Percentiles rank a stretch among this genome's conserved stretches.
Conservation (phyloP, 768 basidiomycete genomes). For the Chlorophyllum brunneum region DNA sequence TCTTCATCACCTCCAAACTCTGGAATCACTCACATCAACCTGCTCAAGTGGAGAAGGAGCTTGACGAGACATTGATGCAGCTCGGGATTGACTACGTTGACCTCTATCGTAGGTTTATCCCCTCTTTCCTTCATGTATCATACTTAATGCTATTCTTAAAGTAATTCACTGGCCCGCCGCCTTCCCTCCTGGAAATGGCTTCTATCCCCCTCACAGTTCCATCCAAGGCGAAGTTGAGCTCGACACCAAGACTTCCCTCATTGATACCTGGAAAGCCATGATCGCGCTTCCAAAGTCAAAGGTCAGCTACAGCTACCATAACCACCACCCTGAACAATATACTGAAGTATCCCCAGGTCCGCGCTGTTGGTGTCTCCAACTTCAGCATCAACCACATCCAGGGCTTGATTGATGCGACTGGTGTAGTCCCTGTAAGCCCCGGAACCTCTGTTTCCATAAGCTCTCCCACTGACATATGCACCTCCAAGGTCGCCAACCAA, state of each 20-base stretch:
- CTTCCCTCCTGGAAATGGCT: constrained; percentile 54
- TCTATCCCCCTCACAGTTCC: constrained; percentile 48
- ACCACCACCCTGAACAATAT: too few relatives aligned
- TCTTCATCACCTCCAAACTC: constrained; percentile 79
- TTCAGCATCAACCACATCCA: constrained; percentile 64
- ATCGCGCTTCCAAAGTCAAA: constrained; percentile 68
- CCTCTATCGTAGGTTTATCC: constrained; percentile 56
- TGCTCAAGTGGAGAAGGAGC: constrained; percentile 62
- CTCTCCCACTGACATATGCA: not conserved
- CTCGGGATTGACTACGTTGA: constrained; percentile 78
- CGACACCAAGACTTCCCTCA: constrained; percentile 56
- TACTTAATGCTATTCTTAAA: constrained; percentile 20
- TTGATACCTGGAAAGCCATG: constrained; percentile 84
- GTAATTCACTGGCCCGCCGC: constrained; percentile 81
- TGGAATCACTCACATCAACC: constrained; percentile 78
- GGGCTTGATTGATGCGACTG: constrained; percentile 64
- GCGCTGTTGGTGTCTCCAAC: constrained; percentile 79
- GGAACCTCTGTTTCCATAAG: not conserved
- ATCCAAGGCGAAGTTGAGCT: constrained; percentile 46
- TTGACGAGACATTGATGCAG: constrained; percentile 71
- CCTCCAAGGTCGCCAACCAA: constrained; percentile 61
- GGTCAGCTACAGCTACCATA: too few relatives aligned
- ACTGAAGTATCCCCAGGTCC: constrained; percentile 38
- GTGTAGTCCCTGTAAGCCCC: constrained; percentile 60
- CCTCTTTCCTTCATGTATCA: not conserved